Percentiles rank a stretch among this genome's conserved stretches.
phyloP scores from a whole-genome alignment of 345 rosid species.

The Garcia nutans region DNA sequence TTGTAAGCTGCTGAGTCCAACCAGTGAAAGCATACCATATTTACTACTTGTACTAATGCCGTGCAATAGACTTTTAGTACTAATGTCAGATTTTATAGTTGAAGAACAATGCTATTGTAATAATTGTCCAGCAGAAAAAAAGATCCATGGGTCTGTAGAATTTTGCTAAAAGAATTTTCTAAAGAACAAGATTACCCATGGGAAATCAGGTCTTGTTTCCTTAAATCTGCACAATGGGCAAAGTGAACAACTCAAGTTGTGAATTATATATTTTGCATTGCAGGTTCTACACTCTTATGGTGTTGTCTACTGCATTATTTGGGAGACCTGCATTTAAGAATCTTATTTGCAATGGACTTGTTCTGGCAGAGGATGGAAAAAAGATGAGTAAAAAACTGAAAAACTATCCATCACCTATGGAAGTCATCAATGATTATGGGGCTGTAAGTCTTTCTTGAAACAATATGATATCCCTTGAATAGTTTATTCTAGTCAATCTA shows the following conservation, averaged over 20 bases:
- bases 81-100: background rate
- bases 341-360: slow-evolving; percentile 97
- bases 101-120: background rate
- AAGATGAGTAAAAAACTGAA: slow-evolving; percentile 91
- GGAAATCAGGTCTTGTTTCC: background rate
- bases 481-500: background rate
- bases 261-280: background rate
- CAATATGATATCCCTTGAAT: background rate
- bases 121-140: background rate
- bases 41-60: background rate
- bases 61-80: background rate
- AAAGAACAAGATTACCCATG: background rate
- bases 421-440: slow-evolving; percentile 86
- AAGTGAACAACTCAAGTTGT: background rate
- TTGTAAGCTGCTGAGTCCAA: background rate
- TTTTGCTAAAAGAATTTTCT: background rate
- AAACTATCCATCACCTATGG: slow-evolving; percentile 90
- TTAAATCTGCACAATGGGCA: background rate
- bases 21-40: background rate
- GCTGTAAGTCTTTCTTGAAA: slow-evolving; percentile 60
- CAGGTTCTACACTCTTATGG: slow-evolving; percentile 99
- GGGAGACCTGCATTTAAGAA: slow-evolving; percentile 93
- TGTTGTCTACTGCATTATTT: slow-evolving; percentile 92
- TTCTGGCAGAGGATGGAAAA: slow-evolving; percentile 96
- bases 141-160: background rate